Percentiles rank a stretch among this genome's conserved stretches.
phyloP scores from a whole-genome alignment of 2,329 filamentous ascomycete species.

The Knoxdaviesia capensis region DNA sequence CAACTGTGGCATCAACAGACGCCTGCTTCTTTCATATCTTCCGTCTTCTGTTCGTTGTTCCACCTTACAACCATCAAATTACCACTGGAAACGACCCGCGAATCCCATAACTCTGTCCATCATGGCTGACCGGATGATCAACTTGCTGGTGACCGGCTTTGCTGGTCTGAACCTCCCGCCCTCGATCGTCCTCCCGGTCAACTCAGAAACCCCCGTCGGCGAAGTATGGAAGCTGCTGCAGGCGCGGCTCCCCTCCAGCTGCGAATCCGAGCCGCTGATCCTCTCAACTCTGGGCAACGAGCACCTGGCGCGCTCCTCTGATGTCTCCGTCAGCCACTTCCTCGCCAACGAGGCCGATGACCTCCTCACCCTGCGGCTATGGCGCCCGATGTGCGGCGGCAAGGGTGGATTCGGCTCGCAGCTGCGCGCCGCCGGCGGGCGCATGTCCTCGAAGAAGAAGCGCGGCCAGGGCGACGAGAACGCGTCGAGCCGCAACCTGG shows the following conservation, averaged over 20 bases:
- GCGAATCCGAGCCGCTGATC: constrained; percentile 37
- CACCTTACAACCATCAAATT: too few relatives aligned
- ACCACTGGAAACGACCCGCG: too few relatives aligned
- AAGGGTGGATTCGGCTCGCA: constrained; percentile 98
- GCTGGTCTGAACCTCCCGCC: constrained; percentile 62
- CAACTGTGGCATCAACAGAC: too few relatives aligned
- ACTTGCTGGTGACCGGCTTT: constrained; percentile 72
- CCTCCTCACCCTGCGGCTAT: constrained; percentile 67
- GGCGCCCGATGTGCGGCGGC: constrained; percentile 64
- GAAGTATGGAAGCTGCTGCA: constrained; percentile 45
- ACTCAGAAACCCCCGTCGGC: constrained; percentile 40
- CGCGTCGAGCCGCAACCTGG: constrained; percentile 80
- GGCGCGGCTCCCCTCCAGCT: constrained; percentile 32
- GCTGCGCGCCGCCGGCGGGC: constrained; percentile 84
- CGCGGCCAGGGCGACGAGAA: constrained; percentile 66
- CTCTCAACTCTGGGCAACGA: constrained; percentile 69
- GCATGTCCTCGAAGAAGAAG: constrained; percentile 93
- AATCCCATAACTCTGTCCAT: too few relatives aligned
- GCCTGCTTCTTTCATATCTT: too few relatives aligned
- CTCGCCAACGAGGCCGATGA: constrained; percentile 36
- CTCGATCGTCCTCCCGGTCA: constrained; percentile 61
- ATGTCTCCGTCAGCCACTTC: constrained; percentile 37
- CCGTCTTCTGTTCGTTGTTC: too few relatives aligned
- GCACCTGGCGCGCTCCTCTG: constrained; percentile 35
- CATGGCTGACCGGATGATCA: constrained; percentile 43